Evolutionary conservation across 1,284 basidiomycete genomes (phyloP).

Genomic region (Gymnopus androsaceus): DNA sequence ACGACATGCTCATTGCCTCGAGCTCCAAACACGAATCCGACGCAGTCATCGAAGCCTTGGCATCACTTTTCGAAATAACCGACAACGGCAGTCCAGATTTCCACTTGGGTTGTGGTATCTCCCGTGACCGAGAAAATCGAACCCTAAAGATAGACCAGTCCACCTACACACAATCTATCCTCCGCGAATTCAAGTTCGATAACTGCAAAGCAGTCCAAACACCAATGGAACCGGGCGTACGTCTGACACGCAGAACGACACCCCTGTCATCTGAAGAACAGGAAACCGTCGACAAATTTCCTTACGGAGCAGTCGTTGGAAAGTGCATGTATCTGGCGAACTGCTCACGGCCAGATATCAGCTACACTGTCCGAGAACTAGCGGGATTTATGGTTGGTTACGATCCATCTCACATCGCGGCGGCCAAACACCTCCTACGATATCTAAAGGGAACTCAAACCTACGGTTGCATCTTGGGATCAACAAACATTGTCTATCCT

Average conservation of each 20-base stretch:
- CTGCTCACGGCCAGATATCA: too few species aligned
- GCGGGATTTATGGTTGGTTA: too few species aligned
- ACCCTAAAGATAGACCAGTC: conserved; percentile 29
- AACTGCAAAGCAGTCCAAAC: conserved; percentile 16
- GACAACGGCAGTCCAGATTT: conserved; percentile 18
- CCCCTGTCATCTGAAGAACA: too few species aligned
- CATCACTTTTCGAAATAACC: conserved; percentile 20
- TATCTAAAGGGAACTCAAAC: not conserved
- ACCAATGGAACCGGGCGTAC: conserved; percentile 8
- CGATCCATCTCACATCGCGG: not conserved
- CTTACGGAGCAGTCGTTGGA: too few species aligned
- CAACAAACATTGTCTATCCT: not conserved
- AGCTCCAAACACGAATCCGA: not conserved
- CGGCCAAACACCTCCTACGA: not conserved
- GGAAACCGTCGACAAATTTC: too few species aligned
- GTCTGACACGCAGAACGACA: not conserved
- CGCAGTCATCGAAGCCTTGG: conserved; percentile 8
- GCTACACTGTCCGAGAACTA: too few species aligned
- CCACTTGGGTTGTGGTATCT: conserved; percentile 30
- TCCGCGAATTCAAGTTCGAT: conserved; percentile 17
- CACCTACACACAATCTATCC: conserved; percentile 24
- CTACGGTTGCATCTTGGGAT: not conserved
- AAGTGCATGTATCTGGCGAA: too few species aligned
- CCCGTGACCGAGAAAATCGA: conserved; percentile 17
- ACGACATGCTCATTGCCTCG: conserved; percentile 25